A percentile compares a stretch with the other conserved stretches of the same genome.
Evolutionary conservation across 805 yeast genomes (phyloP).

Genomic region (Nakazawaea ishiwadae): DNA sequence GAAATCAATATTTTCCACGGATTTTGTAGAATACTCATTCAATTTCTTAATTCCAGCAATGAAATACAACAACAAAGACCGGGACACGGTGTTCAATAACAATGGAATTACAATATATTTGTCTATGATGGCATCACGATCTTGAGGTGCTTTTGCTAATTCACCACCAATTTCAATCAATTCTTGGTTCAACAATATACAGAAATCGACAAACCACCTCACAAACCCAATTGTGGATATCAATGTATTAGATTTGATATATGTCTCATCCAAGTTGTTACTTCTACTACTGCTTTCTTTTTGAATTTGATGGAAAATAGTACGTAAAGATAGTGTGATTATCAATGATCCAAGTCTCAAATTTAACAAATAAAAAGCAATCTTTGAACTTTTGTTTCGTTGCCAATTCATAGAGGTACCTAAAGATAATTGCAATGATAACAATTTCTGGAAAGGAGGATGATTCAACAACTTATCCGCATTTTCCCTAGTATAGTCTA

Average conservation of each 20-base stretch:
- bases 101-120: conserved; percentile 48
- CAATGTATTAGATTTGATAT: conserved; percentile 58
- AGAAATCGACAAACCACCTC: conserved; percentile 81
- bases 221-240: conserved; percentile 69
- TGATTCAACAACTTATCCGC: conserved; percentile 70
- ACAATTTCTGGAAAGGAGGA: conserved; percentile 71
- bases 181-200: conserved; percentile 72
- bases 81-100: conserved; percentile 62
- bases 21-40: conserved; percentile 50
- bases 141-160: conserved; percentile 18
- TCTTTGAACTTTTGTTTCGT: conserved; percentile 33
- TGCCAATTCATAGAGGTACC: conserved; percentile 43
- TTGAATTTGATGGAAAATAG: conserved; percentile 60
- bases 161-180: conserved; percentile 39
- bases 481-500: conserved; percentile 68
- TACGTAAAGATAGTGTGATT: conserved; percentile 54
- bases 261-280: conserved; percentile 40
- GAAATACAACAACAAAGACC: conserved; percentile 62
- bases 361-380: conserved; percentile 64
- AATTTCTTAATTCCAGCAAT: conserved; percentile 63
- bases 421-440: conserved; percentile 63
- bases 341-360: conserved; percentile 70
- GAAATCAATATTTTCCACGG: conserved; percentile 43
- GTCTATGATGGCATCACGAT: conserved; percentile 19
- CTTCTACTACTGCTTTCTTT: conserved; percentile 38